Evolutionary conservation across 805 yeast genomes (phyloP).

Genomic region (Saccharomycopsis selenospora): DNA sequence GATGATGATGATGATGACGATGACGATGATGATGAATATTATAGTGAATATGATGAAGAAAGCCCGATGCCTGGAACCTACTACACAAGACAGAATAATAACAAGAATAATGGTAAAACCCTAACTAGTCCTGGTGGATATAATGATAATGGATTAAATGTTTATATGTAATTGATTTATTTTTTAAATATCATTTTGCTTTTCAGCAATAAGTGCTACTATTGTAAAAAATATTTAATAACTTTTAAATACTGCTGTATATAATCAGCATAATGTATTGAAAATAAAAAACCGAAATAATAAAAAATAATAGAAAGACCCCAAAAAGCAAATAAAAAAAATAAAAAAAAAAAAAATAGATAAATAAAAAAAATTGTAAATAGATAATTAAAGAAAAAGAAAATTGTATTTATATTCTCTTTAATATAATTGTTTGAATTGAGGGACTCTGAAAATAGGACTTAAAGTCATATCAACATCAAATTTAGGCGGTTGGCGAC

Average conservation of each 20-base stretch:
- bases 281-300: no score
- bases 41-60: neutral
- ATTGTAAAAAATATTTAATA: no score
- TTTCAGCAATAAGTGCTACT: no score
- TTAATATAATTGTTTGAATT: slow-evolving; percentile 10
- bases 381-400: no score
- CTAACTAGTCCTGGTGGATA: neutral
- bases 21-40: neutral
- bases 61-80: no score
- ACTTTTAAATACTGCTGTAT: no score
- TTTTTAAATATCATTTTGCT: no score
- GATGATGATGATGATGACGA: slow-evolving; percentile 17
- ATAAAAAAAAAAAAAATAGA: neutral
- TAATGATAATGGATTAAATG: slow-evolving; percentile 1
- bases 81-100: neutral
- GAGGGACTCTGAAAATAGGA: slow-evolving; percentile 11
- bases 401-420: no score
- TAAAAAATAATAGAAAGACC: neutral
- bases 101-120: neutral
- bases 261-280: no score
- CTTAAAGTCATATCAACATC: slow-evolving; percentile 13
- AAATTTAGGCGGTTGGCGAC: neutral
- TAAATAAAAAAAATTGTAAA: neutral
- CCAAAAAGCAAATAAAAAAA: neutral
- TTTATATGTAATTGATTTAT: neutral